phyloP scores from a whole-genome alignment of 2,329 filamentous ascomycete genomes.

The Pseudogymnoascus sp. region DNA sequence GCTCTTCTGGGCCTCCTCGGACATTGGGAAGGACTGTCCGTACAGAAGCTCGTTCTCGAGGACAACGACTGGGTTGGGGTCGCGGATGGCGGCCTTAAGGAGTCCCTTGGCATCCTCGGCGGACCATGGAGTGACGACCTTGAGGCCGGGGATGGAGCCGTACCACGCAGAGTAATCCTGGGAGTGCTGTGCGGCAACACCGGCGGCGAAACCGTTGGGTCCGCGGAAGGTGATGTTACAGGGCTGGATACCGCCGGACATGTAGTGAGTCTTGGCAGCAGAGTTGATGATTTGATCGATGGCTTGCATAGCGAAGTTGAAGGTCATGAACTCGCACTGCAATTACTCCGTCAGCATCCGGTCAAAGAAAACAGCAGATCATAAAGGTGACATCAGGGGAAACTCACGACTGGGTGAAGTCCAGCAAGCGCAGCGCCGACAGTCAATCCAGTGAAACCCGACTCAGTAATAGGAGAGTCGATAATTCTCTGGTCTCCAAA shows the following conservation, averaged over 20 bases:
- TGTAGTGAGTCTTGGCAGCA: conserved; percentile 97
- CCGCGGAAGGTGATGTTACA: conserved; percentile 99
- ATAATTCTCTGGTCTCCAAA: conserved; percentile 98
- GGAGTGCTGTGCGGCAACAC: conserved; percentile 95
- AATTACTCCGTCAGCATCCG: conserved; percentile 15
- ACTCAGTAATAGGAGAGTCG: conserved; percentile 97
- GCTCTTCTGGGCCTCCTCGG: conserved; percentile 86
- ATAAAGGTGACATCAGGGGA: background rate
- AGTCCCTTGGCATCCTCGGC: conserved; percentile 97
- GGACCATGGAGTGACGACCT: conserved; percentile 94
- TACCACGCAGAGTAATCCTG: conserved; percentile 99
- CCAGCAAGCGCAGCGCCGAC: conserved; percentile 92
- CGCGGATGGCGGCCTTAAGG: conserved; percentile 93
- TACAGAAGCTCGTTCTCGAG: conserved; percentile 88
- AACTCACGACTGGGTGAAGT: conserved; percentile 81
- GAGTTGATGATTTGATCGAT: conserved; percentile 99
- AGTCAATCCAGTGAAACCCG: conserved; percentile 86
- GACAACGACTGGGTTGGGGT: conserved; percentile 93
- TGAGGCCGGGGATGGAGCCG: conserved; percentile 92
- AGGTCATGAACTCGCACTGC: conserved; percentile 99
- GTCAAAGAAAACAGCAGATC: background rate
- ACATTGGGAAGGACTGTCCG: conserved; percentile 93
- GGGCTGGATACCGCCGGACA: conserved; percentile 98
- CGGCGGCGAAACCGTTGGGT: conserved; percentile 93
- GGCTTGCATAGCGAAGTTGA: conserved; percentile 99